Evolutionary conservation across 1,139 yeast genomes (phyloP).

Genomic region (Hyphopichia fennica): DNA sequence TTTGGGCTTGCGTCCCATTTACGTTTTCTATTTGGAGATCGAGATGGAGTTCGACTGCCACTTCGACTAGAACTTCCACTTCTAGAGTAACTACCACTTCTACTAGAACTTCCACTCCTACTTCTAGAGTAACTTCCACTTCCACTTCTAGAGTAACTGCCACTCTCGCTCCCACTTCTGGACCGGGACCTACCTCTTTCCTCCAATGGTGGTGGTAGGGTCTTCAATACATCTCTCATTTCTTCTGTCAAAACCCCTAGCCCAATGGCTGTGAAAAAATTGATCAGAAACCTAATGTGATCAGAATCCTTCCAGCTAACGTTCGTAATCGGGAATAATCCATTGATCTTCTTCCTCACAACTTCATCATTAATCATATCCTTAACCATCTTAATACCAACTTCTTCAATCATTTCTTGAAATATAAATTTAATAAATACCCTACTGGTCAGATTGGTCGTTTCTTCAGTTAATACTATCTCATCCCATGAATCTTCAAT

Average conservation of each 20-base stretch:
- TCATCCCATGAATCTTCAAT: constrained; percentile 50
- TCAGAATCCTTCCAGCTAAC: constrained; percentile 50
- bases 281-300: constrained; percentile 76
- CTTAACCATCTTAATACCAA: constrained; percentile 57
- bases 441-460: constrained; percentile 78
- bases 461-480: constrained; percentile 65
- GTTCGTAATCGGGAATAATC: constrained; percentile 48
- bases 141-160: constrained; percentile 11
- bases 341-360: constrained; percentile 45
- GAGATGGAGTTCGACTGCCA: constrained; percentile 12
- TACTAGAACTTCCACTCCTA: constrained; percentile 8
- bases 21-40: too few relatives aligned
- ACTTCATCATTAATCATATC: constrained; percentile 49
- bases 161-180: constrained; percentile 8
- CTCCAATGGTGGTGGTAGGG: constrained; percentile 7
- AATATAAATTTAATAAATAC: constrained; percentile 80
- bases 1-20: too few relatives aligned
- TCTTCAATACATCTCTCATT: constrained; percentile 61
- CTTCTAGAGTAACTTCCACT: constrained; percentile 16
- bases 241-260: constrained; percentile 79
- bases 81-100: constrained; percentile 10
- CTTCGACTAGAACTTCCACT: constrained; percentile 5
- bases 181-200: constrained; percentile 2
- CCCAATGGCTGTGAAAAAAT: constrained; percentile 91
- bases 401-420: constrained; percentile 76